A percentile compares a stretch with the other conserved stretches of the same genome.
Conservation (phyloP, 2,329 filamentous ascomycete genomes). For the Calonectria hongkongensis region DNA sequence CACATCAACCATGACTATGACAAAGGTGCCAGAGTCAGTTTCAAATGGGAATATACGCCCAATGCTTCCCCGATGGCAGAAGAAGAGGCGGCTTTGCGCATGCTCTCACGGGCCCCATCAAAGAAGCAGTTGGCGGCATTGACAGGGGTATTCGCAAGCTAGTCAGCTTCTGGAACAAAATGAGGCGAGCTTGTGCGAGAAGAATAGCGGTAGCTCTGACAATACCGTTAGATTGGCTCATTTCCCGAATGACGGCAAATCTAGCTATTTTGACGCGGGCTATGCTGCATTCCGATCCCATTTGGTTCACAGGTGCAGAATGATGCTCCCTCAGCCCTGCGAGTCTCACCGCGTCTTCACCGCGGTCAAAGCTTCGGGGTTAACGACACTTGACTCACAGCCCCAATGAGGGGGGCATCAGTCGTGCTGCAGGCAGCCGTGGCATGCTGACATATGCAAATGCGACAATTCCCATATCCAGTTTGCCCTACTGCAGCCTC, state of each 20-base stretch:
- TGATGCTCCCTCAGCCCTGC: slow-evolving; percentile 46
- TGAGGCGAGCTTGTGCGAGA: slow-evolving; percentile 22
- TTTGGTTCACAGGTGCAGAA: slow-evolving; percentile 36
- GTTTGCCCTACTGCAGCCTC: slow-evolving; percentile 32
- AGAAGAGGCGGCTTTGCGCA: slow-evolving; percentile 1
- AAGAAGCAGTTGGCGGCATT: slow-evolving; percentile 2
- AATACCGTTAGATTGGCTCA: slow-evolving; percentile 41
- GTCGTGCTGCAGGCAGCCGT: slow-evolving; percentile 45
- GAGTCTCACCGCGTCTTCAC: slow-evolving; percentile 45
- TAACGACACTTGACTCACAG: slow-evolving; percentile 26
- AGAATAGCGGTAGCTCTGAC: slow-evolving; percentile 25
- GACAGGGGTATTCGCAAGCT: slow-evolving; percentile 11
- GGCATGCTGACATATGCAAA: slow-evolving; percentile 50
- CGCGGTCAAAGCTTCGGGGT: slow-evolving; percentile 41
- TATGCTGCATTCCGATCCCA: slow-evolving; percentile 39
- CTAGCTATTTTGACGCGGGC: slow-evolving; percentile 35
- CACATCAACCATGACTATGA: slow-evolving; percentile 22
- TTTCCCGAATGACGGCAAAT: slow-evolving; percentile 35
- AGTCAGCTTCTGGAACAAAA: slow-evolving; percentile 32
- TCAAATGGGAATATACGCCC: slow-evolving; percentile 9
- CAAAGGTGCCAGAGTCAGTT: slow-evolving; percentile 24
- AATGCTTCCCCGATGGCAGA: background rate
- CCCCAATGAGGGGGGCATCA: slow-evolving; percentile 39
- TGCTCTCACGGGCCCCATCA: background rate
- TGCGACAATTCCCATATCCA: slow-evolving; percentile 24